phyloP scores from a whole-genome alignment of 1,139 yeast genomes.

The Saccharomyces pastorianus region DNA sequence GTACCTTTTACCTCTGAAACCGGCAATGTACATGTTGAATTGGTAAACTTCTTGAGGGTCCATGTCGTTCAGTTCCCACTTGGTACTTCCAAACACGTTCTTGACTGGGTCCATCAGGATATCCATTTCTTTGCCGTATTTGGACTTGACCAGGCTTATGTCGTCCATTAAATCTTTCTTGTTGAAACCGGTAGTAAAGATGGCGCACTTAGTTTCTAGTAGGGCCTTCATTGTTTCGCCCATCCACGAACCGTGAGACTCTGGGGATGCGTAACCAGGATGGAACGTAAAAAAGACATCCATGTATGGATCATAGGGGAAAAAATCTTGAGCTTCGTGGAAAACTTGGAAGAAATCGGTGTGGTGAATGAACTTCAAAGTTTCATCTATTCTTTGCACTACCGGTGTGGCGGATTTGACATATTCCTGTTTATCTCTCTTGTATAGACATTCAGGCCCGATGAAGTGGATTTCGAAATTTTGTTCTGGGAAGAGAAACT shows the following conservation, averaged over 20 bases:
- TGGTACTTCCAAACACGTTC: constrained; percentile 75
- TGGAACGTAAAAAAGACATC: constrained; percentile 91
- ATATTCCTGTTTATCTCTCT: constrained; percentile 51
- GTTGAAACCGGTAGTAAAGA: constrained; percentile 86
- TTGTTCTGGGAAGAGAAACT: constrained; percentile 75
- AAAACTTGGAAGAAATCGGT: constrained; percentile 85
- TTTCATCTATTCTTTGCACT: constrained; percentile 65
- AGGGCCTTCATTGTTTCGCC: constrained; percentile 74
- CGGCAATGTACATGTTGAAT: constrained; percentile 81
- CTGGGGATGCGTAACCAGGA: constrained; percentile 87
- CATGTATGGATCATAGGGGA: constrained; percentile 97
- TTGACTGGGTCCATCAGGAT: constrained; percentile 64
- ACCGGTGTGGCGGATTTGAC: constrained; percentile 46
- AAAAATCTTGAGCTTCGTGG: constrained; percentile 86
- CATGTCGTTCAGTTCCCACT: constrained; percentile 86
- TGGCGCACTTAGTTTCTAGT: constrained; percentile 85
- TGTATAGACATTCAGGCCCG: constrained; percentile 86
- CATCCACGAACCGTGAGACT: constrained; percentile 84
- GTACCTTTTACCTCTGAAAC: constrained; percentile 92
- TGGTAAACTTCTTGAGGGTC: constrained; percentile 91
- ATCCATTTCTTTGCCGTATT: constrained; percentile 71
- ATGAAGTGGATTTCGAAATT: constrained; percentile 81
- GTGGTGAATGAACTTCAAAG: constrained; percentile 69
- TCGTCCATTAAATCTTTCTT: constrained; percentile 64
- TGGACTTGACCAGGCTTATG: constrained; percentile 56